Conservation (phyloP, 495 filamentous ascomycete species). For the Penicillium longicatenatum region DNA sequence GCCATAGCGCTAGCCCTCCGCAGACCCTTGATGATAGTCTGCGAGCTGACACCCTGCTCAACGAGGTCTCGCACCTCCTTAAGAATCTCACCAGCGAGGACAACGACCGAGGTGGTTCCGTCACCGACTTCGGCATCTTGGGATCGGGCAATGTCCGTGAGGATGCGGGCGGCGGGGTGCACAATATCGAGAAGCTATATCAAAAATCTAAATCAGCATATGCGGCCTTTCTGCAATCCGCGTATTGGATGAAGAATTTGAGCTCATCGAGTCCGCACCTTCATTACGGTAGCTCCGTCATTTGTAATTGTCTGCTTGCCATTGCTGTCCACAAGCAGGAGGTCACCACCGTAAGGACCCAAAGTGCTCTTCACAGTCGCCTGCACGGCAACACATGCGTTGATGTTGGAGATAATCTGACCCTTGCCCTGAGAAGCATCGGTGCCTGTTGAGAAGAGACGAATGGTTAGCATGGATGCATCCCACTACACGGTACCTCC, state of each 20-base stretch:
- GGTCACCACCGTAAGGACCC: slow-evolving; percentile 96
- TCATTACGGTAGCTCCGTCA: slow-evolving; percentile 99
- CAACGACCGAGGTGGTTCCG: slow-evolving; percentile 95
- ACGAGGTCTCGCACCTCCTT: slow-evolving; percentile 95
- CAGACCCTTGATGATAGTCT: slow-evolving; percentile 95
- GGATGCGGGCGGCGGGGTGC: slow-evolving; percentile 95
- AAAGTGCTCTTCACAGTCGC: slow-evolving; percentile 91
- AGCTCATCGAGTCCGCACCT: slow-evolving; percentile 55
- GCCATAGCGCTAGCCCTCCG: slow-evolving; percentile 87
- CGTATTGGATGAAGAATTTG: neutral
- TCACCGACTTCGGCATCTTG: slow-evolving; percentile 99
- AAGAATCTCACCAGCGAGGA: slow-evolving; percentile 92
- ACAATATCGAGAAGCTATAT: slow-evolving; percentile 96
- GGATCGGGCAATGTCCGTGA: slow-evolving; percentile 96
- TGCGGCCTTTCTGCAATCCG: neutral
- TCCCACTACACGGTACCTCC: slow-evolving; percentile 31
- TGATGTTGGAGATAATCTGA: slow-evolving; percentile 98
- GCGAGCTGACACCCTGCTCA: slow-evolving; percentile 94
- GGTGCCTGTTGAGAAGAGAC: slow-evolving; percentile 64
- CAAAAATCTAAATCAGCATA: slow-evolving; percentile 20
- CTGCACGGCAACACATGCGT: slow-evolving; percentile 97
- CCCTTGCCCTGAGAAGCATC: slow-evolving; percentile 96
- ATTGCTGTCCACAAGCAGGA: slow-evolving; percentile 93
- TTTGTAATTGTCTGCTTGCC: slow-evolving; percentile 97
- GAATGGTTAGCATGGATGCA: slow-evolving; percentile 25